Evolutionary conservation across 2,329 filamentous ascomycete species (phyloP), one percentile per base, ranked within the genome.

Genomic region (Xylariaceae sp.): DNA sequence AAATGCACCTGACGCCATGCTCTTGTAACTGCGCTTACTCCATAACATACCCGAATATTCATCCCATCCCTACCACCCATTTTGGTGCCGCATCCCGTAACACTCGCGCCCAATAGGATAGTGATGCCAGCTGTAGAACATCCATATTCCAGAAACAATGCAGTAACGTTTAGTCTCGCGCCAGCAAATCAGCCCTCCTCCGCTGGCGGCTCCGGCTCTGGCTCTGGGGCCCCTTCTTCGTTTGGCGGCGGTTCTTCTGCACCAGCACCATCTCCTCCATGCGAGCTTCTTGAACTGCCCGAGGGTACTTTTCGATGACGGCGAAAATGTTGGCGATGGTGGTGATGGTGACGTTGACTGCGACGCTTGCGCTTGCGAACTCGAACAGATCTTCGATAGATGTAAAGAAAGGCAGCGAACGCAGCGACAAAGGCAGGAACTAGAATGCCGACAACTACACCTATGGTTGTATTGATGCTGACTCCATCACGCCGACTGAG

Each of bases 391-490:
- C 39, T 39, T 32, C 55, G 43, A 40, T 57, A 57, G 32, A 48
- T 12, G 31, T 51, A 55, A 40, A 52, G 45, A 39, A 57, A 57
- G 10, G 17, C 15, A n/a, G 48, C 50, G 5, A 44, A 48, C 2
- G 47, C 40, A 9, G 55, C 27, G 31, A 57, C 18, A 31, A 57
- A 57, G 32, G 27, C 55, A 11, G 47, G 51, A 30, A 57, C 46
- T 27, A 57, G 22, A 17, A 57, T 36, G 27, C 55, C 53, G n/a
- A 52, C 55, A n/a, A 57, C 50, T 46, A 55, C 27, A 10, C 55
- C 55, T 38, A 51, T 56, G 15, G 46, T 48, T 27, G 55, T 50
- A 36, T 56, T 54, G 27, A 51, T 51, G 39, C 22, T 47, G 22
- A n/a, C 36, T 7, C 15, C 15, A 40, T 40, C 33, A 39, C 54